These are phyloP conservation scores for Cyberlindnera meyerae DNA, from an alignment of 805 yeast species.

Conservation along the genomic window DNA sequence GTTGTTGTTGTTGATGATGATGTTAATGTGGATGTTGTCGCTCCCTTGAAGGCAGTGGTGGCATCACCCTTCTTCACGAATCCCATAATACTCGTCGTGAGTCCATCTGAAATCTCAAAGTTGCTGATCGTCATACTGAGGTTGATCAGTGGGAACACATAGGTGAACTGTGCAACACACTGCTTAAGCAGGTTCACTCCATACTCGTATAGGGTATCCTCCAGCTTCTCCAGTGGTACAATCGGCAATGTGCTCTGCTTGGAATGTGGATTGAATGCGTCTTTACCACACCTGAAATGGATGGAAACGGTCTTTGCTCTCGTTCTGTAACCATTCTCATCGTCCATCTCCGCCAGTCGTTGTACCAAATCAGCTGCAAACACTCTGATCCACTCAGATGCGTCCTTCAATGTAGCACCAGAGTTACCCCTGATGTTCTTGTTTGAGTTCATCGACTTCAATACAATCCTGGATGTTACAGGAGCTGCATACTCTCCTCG, in stretches of 20 bases:
- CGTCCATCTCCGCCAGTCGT: conserved; percentile 74
- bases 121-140: conserved; percentile 49
- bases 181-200: conserved; percentile 40
- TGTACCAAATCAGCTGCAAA: conserved; percentile 74
- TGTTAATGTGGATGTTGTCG: too few species aligned
- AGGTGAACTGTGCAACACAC: conserved; percentile 28
- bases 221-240: conserved; percentile 19
- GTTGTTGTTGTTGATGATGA: background rate
- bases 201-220: conserved; percentile 24
- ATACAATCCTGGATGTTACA: conserved; percentile 51
- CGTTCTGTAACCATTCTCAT: conserved; percentile 33
- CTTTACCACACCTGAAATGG: conserved; percentile 29
- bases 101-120: conserved; percentile 38
- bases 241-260: conserved; percentile 29
- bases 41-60: conserved; percentile 7
- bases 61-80: conserved; percentile 18
- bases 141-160: conserved; percentile 44
- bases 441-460: conserved; percentile 85
- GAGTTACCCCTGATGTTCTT: conserved; percentile 67
- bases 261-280: conserved; percentile 28
- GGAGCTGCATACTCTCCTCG: conserved; percentile 59
- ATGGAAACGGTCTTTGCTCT: conserved; percentile 47
- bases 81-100: conserved; percentile 16
- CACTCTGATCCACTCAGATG: conserved; percentile 68
- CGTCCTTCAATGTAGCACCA: conserved; percentile 50